Base-by-base conservation (phyloP, 2,329 filamentous ascomycete genomes). In the Colletotrichum tofieldiae region DNA sequence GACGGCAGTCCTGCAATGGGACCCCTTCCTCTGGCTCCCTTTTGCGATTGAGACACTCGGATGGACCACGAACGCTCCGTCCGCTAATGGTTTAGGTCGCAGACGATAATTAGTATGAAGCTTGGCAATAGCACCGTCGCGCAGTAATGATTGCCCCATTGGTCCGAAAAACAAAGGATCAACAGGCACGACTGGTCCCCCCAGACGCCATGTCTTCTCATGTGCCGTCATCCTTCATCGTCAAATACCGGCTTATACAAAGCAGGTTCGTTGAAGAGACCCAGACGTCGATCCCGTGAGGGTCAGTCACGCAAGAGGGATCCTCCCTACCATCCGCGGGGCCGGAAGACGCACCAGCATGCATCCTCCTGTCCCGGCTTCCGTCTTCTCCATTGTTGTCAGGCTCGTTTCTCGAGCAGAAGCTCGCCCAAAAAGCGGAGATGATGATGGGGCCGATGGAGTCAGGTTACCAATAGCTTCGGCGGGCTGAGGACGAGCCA, bases 301-400 rank as follows among this genome's bases (percentile, higher is more conserved):
- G 52, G 39, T 45, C 61, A 58, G 64, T 68, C 56, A 59, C 51
- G 51, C 16, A 71, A 65, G 23, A 59, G 55, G 52, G 45, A 7
- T 26, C 59, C 69, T 60, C 43, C 54, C n/a, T 64, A 32, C 32
- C 43, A 69, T 43, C 35, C 35, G 52, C 23, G 59, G 59, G 41
- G n/a, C 51, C 45, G 59, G 43, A 39, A 62, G 35, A 32, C 59
- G 43, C 43, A 23, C 35, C 43, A 26, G 20, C 58, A 54, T 54
- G 37, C 52, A 55, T 62, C 23, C 39, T 37, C 49, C 45, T 41
- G 43, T 59, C 45, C 59, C 26, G 58, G 54, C 45, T 52, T 20
- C 45, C 51, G 39, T 59, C 51, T 41, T 32, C 39, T 35, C 37
- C 54, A 23, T 55, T 14, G 64, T 55, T 14, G 64, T 32, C n/a